Percentiles rank a stretch among this genome's conserved stretches.
These are phyloP conservation scores for Clonostachys sp. DNA, from an alignment of 2,329 filamentous ascomycete genomes.

Conservation along the genomic window DNA sequence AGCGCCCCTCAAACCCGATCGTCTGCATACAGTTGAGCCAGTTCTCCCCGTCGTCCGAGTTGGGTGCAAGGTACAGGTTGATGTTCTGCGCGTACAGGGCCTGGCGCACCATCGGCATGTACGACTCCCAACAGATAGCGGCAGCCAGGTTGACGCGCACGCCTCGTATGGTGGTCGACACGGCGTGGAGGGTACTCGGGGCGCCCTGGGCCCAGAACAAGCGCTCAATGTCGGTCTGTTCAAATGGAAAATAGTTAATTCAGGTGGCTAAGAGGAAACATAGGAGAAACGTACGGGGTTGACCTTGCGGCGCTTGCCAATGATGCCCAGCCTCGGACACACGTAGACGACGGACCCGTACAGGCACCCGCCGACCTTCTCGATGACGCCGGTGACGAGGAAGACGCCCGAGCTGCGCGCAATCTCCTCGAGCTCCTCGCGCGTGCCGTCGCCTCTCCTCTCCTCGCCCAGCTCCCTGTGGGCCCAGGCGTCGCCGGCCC, in stretches of 20 bases:
- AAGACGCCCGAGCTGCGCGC: conserved; percentile 78
- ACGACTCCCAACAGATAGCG: conserved; percentile 96
- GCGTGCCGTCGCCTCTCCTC: conserved; percentile 52
- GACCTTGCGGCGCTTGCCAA: conserved; percentile 88
- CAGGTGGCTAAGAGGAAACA: neutral
- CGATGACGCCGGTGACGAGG: conserved; percentile 73
- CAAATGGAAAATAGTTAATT: conserved; percentile 1
- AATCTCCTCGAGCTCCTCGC: conserved; percentile 74
- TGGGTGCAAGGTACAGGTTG: conserved; percentile 87
- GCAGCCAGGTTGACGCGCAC: conserved; percentile 75
- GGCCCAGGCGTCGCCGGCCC: conserved; percentile 71
- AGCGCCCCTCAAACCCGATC: conserved; percentile 73
- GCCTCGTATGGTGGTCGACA: conserved; percentile 75
- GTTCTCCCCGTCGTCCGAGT: conserved; percentile 76
- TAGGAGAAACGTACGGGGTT: conserved; percentile 62
- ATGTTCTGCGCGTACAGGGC: conserved; percentile 85
- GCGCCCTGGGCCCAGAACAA: conserved; percentile 87
- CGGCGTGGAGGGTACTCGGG: conserved; percentile 71
- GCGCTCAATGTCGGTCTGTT: conserved; percentile 70
- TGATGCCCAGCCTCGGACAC: conserved; percentile 63
- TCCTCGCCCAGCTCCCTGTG: conserved; percentile 41
- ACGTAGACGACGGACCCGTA: conserved; percentile 85
- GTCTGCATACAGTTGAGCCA: conserved; percentile 84
- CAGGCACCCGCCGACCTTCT: conserved; percentile 74
- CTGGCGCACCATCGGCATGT: conserved; percentile 86